Evolutionary conservation across 2,329 filamentous ascomycete species (phyloP).

Genomic region (Chaetomiaceae sp.): DNA sequence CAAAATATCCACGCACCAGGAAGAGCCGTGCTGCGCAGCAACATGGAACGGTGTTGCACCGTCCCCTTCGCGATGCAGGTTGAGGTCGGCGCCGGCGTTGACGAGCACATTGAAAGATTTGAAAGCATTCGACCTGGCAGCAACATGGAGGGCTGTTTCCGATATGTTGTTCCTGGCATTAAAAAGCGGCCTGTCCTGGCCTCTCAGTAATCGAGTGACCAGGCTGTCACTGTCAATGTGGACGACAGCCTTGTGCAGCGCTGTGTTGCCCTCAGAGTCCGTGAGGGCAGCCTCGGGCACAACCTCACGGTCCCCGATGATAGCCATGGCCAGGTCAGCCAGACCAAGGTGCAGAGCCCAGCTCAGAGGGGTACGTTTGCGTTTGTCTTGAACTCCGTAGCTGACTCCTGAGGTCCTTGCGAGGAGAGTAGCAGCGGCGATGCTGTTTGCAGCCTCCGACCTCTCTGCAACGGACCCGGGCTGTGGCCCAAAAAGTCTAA

Average conservation of each 20-base stretch:
- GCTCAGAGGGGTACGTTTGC: not conserved
- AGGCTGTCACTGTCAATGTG: no score
- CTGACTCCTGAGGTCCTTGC: not conserved
- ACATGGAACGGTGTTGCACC: not conserved
- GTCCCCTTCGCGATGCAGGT: not conserved
- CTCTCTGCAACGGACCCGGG: no score
- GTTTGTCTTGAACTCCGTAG: not conserved
- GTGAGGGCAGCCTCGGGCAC: not conserved
- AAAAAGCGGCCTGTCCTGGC: not conserved
- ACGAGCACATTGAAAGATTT: not conserved
- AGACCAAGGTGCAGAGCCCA: not conserved
- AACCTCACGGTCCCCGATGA: not conserved
- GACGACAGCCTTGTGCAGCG: not conserved
- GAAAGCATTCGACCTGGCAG: not conserved
- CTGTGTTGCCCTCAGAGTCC: not conserved
- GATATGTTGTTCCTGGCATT: not conserved
- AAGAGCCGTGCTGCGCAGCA: not conserved
- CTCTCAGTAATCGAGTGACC: not conserved
- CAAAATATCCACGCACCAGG: not conserved
- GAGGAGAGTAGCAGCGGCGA: not conserved
- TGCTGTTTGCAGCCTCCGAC: no score
- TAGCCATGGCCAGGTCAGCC: not conserved
- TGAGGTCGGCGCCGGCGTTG: not conserved
- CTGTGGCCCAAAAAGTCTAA: no score
- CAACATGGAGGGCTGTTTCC: not conserved